Evolutionary conservation across 352 stramenopile genomes (phyloP).

Genomic region (Phytophthora crassamura): DNA sequence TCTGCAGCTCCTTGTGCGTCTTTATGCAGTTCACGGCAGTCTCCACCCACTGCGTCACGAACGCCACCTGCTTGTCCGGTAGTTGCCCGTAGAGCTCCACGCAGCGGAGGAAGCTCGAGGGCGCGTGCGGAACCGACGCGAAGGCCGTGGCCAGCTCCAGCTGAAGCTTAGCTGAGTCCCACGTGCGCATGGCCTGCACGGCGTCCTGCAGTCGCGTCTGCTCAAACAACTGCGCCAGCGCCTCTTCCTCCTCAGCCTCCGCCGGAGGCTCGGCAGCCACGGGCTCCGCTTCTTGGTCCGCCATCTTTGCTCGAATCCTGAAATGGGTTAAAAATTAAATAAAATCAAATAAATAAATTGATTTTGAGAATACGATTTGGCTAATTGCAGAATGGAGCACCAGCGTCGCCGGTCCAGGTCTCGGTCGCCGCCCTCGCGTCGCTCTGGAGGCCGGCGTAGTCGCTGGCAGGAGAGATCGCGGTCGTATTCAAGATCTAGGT

Average conservation of each 20-base stretch:
- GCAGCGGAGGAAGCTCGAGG: slow-evolving; percentile 51
- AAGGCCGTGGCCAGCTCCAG: slow-evolving; percentile 48
- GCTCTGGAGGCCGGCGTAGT: slow-evolving; percentile 17
- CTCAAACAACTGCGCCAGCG: slow-evolving; percentile 46
- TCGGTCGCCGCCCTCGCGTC: slow-evolving; percentile 30
- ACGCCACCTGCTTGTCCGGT: slow-evolving; percentile 30
- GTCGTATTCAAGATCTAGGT: slow-evolving; percentile 20
- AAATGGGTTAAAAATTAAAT: slow-evolving; percentile 9
- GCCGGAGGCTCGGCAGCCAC: neutral
- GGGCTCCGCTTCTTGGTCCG: neutral
- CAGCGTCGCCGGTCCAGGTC: slow-evolving; percentile 23
- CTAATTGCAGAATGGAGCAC: slow-evolving; percentile 14
- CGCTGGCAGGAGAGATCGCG: slow-evolving; percentile 23
- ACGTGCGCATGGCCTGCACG: slow-evolving; percentile 38
- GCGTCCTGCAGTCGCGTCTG: slow-evolving; percentile 35
- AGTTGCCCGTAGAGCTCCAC: slow-evolving; percentile 37
- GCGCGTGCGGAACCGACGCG: slow-evolving; percentile 29
- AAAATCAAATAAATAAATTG: slow-evolving; percentile 18
- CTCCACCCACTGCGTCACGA: slow-evolving; percentile 32
- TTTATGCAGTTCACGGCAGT: slow-evolving; percentile 30
- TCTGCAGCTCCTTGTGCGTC: slow-evolving; percentile 14
- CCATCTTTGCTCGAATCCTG: slow-evolving; percentile 1
- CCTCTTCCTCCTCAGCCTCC: slow-evolving; percentile 15
- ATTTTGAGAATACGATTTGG: slow-evolving; percentile 17
- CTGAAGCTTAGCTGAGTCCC: slow-evolving; percentile 40